phyloP scores from a whole-genome alignment of 352 stramenopile genomes.

The Globisporangium abappressorium region DNA sequence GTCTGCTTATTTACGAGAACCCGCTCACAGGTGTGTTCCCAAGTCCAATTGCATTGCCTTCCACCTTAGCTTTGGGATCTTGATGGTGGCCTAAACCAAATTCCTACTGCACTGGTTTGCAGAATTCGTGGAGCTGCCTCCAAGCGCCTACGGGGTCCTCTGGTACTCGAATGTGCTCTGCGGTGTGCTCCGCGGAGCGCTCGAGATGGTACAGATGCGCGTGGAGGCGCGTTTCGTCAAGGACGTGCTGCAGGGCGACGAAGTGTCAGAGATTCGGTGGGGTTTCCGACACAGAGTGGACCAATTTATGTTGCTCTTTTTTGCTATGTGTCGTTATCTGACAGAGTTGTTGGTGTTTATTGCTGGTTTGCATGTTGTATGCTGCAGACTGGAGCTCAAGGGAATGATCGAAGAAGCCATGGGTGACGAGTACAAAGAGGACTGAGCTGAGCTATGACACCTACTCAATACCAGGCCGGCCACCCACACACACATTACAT shows the following conservation, averaged over 20 bases:
- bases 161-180: slow-evolving; percentile 97
- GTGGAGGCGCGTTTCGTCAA: slow-evolving; percentile 85
- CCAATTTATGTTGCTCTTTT: neutral
- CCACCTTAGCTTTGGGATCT: too few species aligned
- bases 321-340: neutral
- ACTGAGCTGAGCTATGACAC: slow-evolving; percentile 29
- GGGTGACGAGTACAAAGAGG: slow-evolving; percentile 88
- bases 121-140: slow-evolving; percentile 91
- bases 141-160: slow-evolving; percentile 85
- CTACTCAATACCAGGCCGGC: neutral
- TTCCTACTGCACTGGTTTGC: slow-evolving; percentile 2
- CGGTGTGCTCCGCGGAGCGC: slow-evolving; percentile 92
- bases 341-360: neutral
- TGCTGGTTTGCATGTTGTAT: neutral
- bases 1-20: slow-evolving; percentile 96
- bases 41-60: too few species aligned
- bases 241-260: slow-evolving; percentile 81
- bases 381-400: slow-evolving; percentile 71
- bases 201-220: slow-evolving; percentile 95
- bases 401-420: slow-evolving; percentile 89
- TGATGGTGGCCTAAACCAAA: neutral
- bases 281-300: neutral
- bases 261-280: slow-evolving; percentile 83
- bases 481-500: neutral
- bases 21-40: slow-evolving; percentile 74